Base-by-base conservation (phyloP, 2,329 filamentous ascomycete species). In the Colletotrichum gloeosporioides region DNA sequence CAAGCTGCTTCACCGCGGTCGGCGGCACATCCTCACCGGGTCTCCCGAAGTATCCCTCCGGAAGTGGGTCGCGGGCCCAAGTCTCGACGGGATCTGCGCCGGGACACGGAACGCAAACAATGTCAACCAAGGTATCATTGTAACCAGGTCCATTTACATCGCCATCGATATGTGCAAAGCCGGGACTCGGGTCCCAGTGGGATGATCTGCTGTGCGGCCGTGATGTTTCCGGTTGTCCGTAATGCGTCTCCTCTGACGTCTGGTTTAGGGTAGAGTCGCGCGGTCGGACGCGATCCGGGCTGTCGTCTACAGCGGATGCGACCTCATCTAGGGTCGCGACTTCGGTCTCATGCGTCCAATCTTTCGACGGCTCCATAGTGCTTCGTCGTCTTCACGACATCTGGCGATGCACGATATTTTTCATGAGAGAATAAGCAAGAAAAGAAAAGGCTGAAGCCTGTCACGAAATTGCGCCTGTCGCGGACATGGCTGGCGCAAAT, bases 121-220 rank as follows among this genome's bases (percentile, higher is more conserved):
- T 84, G 71, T 91, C 90, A 63, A 90, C 89, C 5, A 84, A 86
- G 1, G 90, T 91, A 78, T 90, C 86, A 74, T 91, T 90, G 78
- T 90, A 87, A 4, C 86, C 85, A 4, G 80, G 77, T 8, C 86
- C 86, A 13, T 81, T 81, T 15, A 88, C 80, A n/a, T 88, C 86
- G 36, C 87, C 87, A 55, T 86, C 84, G 49, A 88, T 80, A 13
- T 84, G 81, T n/a, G 83, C 85, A 59, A 88, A 88, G 1, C 86
- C 85, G 2, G 86, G 83, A 22, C 82, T 82, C 2, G 81, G 79
- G 32, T 83, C 79, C 80, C 79, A 81, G 69, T 82, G 81, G 2
- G 68, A 67, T 3, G 39, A 32, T 6, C 27, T 5, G 18, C 71
- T 65, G 8, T 63, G 15, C 16, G 13, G 36, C 1, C 44, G 32